Percentiles rank a stretch among this genome's conserved stretches.
These are phyloP conservation scores for Erythrobasidium yunnanense DNA, from an alignment of 768 basidiomycete genomes.

Conservation along the genomic window DNA sequence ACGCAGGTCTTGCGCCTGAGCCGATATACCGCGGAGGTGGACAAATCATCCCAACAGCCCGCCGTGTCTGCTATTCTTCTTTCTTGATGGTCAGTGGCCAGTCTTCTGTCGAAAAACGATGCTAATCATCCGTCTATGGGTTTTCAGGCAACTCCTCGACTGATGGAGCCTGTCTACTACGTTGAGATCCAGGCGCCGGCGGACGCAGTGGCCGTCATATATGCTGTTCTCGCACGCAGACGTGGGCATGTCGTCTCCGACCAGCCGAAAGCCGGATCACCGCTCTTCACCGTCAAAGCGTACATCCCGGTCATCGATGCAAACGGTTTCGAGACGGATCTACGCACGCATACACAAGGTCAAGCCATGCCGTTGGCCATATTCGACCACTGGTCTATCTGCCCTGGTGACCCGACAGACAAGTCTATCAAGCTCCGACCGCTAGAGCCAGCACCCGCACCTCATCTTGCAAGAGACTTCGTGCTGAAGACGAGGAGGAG, in stretches of 20 bases:
- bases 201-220: slow-evolving; percentile 96
- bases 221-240: slow-evolving; percentile 93
- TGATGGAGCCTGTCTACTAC: slow-evolving; percentile 97
- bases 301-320: slow-evolving; percentile 97
- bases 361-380: slow-evolving; percentile 97
- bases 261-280: slow-evolving; percentile 93
- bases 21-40: slow-evolving; percentile 97
- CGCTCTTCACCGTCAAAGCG: slow-evolving; percentile 94
- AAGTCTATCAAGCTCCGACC: slow-evolving; percentile 91
- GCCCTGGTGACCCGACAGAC: slow-evolving; percentile 92
- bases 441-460: slow-evolving; percentile 91
- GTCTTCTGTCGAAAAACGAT: neutral
- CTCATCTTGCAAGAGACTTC: slow-evolving; percentile 83
- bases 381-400: slow-evolving; percentile 98
- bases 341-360: slow-evolving; percentile 93
- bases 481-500: slow-evolving; percentile 91
- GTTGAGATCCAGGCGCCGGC: slow-evolving; percentile 99
- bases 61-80: slow-evolving; percentile 95
- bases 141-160: slow-evolving; percentile 71
- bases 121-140: neutral
- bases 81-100: slow-evolving; percentile 74
- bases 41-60: slow-evolving; percentile 97
- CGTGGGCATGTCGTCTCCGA: slow-evolving; percentile 99
- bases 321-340: slow-evolving; percentile 95
- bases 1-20: slow-evolving; percentile 82